A percentile compares a stretch with the other conserved stretches of the same genome.
These are phyloP conservation scores for Penicillium chermesinum DNA, from an alignment of 495 filamentous ascomycete species.

Conservation along the genomic window DNA sequence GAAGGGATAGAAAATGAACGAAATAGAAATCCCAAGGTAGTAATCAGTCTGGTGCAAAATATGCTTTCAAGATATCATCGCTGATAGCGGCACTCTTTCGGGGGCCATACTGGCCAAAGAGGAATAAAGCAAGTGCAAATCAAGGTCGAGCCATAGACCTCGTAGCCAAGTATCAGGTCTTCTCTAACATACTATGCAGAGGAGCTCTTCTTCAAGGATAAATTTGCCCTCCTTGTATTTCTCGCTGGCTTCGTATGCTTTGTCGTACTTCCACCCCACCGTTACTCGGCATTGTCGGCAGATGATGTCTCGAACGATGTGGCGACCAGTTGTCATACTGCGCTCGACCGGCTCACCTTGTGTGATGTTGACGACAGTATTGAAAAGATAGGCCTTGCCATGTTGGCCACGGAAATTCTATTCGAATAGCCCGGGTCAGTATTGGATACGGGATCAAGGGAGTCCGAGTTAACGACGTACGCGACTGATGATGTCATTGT, in stretches of 20 bases:
- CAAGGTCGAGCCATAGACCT: not conserved
- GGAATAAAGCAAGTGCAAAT: not conserved
- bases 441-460: slow-evolving; percentile 7
- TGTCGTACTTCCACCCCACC: slow-evolving; percentile 99
- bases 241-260: slow-evolving; percentile 83
- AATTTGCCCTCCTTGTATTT: slow-evolving; percentile 99
- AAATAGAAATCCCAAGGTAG: not conserved
- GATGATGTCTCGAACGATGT: slow-evolving; percentile 86
- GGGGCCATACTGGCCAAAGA: not conserved
- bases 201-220: slow-evolving; percentile 88
- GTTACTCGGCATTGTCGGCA: slow-evolving; percentile 86
- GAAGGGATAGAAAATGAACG: slow-evolving; percentile 7
- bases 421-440: slow-evolving; percentile 1
- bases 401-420: slow-evolving; percentile 99
- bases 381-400: slow-evolving; percentile 97
- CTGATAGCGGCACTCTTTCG: not conserved
- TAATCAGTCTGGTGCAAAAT: not conserved
- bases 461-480: slow-evolving; percentile 45
- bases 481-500: slow-evolving; percentile 91
- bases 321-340: slow-evolving; percentile 97
- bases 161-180: not conserved
- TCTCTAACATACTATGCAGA: slow-evolving; percentile 66
- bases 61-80: not conserved
- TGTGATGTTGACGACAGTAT: slow-evolving; percentile 84
- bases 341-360: slow-evolving; percentile 78